Evolutionary conservation across 176 grass and related monocot genomes (phyloP), one percentile per base, ranked within the genome.

Genomic region (Stipa capillata): DNA sequence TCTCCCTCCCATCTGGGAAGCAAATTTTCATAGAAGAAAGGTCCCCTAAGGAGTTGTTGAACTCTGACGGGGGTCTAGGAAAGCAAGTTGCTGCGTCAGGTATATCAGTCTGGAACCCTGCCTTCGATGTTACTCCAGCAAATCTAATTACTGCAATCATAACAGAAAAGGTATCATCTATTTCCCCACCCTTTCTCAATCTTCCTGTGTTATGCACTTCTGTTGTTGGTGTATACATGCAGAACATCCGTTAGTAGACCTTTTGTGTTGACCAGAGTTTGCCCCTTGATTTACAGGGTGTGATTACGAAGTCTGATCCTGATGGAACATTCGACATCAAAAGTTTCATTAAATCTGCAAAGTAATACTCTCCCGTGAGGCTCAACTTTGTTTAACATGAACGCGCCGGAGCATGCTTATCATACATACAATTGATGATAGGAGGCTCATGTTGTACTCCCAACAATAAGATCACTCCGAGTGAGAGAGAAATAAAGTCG

Each of bases 61-160:
- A 90, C 85, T 92, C 92, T 58, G 92, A 98, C 73, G 95, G 95
- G 80, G 95, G 92, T 75, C 73, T 88, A 17, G 92, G 95, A 70
- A 98, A 98, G 75, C 95, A 98, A 83, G 89, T 98, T 2, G 92
- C 95, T 1, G 92, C 92, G 7, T 79, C 87, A 11, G 92, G 92
- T 44, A 94, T 98, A 78, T 68, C 76, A 49, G 92, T 98, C 55
- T 98, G 92, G 95, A 98, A 98, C 57, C 95, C 95, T 4, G 95
- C 95, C 62, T 98, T 98, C 12, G 95, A 94, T 73, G 87, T 98
- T 68, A 97, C 95, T 64, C 92, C 90, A 13, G 87, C 95, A 60
- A 88, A 79, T 82, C 65, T 98, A 60, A 94, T 98, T 53, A 98
- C 95, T 10, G 95, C 87, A 36, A 92, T 98, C 59, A 87, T 98